Evolutionary conservation across 176 grass and related monocot species (phyloP).

Genomic region (Juncus inflexus): DNA sequence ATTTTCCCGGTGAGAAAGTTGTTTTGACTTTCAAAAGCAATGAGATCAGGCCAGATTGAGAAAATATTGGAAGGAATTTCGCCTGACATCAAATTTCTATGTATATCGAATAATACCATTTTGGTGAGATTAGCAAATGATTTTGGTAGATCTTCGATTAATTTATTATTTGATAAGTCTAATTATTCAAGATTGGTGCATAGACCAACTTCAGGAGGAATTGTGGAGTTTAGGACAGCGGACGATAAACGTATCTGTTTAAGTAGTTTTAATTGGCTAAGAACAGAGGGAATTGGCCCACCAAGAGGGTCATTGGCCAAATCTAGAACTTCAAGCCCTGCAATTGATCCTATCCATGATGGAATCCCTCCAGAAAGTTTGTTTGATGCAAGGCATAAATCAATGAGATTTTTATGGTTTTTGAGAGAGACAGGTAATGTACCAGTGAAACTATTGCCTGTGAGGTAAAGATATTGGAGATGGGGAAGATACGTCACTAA

Average conservation of each 20-base stretch:
- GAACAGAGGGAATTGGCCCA: conserved; percentile 43
- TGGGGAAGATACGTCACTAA: too few species aligned
- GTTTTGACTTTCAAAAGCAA: conserved; percentile 50
- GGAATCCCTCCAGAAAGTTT: conserved; percentile 47
- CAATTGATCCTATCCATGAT: conserved; percentile 28
- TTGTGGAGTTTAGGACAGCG: conserved; percentile 39
- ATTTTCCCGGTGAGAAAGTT: conserved; percentile 46
- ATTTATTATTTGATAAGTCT: conserved; percentile 44
- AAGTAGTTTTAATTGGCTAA: conserved; percentile 44
- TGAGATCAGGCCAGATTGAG: conserved; percentile 49
- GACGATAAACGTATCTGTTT: conserved; percentile 40
- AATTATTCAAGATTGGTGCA: conserved; percentile 47
- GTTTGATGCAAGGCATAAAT: conserved; percentile 46
- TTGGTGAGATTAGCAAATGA: conserved; percentile 40
- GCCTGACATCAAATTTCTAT: conserved; percentile 53
- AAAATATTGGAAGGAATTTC: conserved; percentile 46
- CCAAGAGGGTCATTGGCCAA: conserved; percentile 43
- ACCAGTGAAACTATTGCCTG: not conserved
- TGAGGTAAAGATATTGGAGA: too few species aligned
- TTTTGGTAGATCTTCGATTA: conserved; percentile 35
- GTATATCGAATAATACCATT: conserved; percentile 49
- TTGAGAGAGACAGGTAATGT: conserved; percentile 37
- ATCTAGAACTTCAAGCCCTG: conserved; percentile 40
- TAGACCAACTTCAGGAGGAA: conserved; percentile 48
- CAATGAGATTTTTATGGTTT: conserved; percentile 35